Percentiles rank a stretch among this genome's conserved stretches.
These are phyloP conservation scores for Thelephora ganbajun DNA, from an alignment of 768 basidiomycete species.

Conservation along the genomic window DNA sequence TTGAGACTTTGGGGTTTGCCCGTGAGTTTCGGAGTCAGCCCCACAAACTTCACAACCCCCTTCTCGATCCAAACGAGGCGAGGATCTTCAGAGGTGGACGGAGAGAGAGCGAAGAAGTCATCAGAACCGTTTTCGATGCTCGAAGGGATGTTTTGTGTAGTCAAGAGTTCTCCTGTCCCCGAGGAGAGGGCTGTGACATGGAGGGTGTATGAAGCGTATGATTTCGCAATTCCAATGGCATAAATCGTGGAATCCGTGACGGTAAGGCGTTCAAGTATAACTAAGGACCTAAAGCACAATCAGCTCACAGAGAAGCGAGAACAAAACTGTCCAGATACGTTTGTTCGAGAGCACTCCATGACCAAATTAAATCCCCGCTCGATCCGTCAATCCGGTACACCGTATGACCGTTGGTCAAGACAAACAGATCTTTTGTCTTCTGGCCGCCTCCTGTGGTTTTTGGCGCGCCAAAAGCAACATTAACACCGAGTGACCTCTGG, in stretches of 20 bases:
- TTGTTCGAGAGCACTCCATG: conserved; percentile 56
- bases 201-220: conserved; percentile 42
- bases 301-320: neutral
- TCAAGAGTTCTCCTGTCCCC: conserved; percentile 35
- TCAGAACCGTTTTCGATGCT: conserved; percentile 21
- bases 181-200: conserved; percentile 51
- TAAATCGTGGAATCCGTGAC: conserved; percentile 41
- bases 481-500: conserved; percentile 40
- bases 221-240: conserved; percentile 30
- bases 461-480: conserved; percentile 21
- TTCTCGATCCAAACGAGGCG: conserved; percentile 43
- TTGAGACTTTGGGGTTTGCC: conserved; percentile 30
- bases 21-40: conserved; percentile 37
- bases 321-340: conserved; percentile 28
- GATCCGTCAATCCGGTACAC: conserved; percentile 35
- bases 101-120: conserved; percentile 23
- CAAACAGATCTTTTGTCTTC: conserved; percentile 26
- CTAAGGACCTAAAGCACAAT: conserved; percentile 33
- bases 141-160: conserved; percentile 40
- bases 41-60: conserved; percentile 32
- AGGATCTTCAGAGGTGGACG: conserved; percentile 13
- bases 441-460: conserved; percentile 16
- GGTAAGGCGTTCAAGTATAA: conserved; percentile 50
- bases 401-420: conserved; percentile 46
- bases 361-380: conserved; percentile 51